phyloP scores from a whole-genome alignment of 2,329 filamentous ascomycete genomes.

The Orbilia blumenaviensis region DNA sequence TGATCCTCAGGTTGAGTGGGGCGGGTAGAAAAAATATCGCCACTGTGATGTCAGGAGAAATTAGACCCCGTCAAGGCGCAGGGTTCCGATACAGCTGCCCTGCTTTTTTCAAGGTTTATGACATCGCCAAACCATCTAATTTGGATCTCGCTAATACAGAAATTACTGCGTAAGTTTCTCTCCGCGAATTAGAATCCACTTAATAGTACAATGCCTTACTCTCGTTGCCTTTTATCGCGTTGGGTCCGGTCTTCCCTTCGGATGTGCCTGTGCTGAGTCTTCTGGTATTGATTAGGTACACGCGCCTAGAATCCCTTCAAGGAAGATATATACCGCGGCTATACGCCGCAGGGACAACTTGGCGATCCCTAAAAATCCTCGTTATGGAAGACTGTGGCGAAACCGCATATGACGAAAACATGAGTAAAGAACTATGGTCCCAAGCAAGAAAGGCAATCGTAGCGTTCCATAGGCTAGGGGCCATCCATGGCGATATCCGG shows the following conservation, averaged over 20 bases:
- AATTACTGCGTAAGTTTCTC: not conserved
- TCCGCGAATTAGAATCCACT: not conserved
- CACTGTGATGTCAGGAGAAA: not conserved
- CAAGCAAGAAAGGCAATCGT: conserved; percentile 5
- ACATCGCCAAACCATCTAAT: conserved; percentile 1
- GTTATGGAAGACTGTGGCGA: conserved; percentile 21
- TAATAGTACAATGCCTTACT: no score
- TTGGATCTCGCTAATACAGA: not conserved
- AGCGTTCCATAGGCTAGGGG: not conserved
- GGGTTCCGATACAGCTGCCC: not conserved
- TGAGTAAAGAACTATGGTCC: not conserved
- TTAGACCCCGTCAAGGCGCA: not conserved
- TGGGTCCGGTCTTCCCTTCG: no score
- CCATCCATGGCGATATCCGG: conserved; percentile 15
- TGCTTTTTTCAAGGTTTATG: conserved; percentile 13
- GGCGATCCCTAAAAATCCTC: conserved; percentile 1
- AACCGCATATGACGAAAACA: not conserved
- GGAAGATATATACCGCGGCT: conserved; percentile 17
- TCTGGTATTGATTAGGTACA: conserved; percentile 3
- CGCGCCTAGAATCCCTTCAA: not conserved
- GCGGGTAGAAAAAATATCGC: not conserved
- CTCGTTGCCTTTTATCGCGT: no score
- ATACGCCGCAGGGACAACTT: conserved; percentile 12
- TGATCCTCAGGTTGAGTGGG: not conserved
- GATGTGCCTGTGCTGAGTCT: not conserved